phyloP scores from a whole-genome alignment of 306 rosid species.

The Astragalus membranaceus region DNA sequence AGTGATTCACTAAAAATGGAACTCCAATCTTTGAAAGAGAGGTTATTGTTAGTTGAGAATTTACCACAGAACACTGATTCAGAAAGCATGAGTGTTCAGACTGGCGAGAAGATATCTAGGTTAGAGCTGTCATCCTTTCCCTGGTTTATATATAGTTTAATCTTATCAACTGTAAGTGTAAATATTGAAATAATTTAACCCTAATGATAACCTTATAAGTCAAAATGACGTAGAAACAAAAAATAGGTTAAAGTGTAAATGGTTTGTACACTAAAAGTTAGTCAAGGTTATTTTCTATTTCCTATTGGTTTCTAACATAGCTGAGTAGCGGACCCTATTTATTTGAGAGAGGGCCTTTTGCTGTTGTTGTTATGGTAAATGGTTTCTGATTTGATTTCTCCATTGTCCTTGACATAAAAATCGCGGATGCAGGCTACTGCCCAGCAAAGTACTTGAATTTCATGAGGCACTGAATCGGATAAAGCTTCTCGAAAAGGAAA shows the following conservation, averaged over 20 bases:
- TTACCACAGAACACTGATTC: conserved; percentile 43
- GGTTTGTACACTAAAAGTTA: neutral
- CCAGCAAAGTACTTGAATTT: conserved; percentile 42
- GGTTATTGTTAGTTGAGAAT: conserved; percentile 53
- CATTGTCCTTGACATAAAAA: neutral
- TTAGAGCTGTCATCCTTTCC: conserved; percentile 29
- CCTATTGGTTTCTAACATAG: neutral
- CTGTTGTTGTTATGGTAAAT: neutral
- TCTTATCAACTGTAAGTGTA: conserved; percentile 3
- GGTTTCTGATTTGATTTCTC: neutral
- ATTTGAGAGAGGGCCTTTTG: neutral
- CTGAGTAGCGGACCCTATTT: neutral
- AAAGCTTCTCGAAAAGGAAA: conserved; percentile 82
- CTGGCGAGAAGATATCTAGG: conserved; percentile 56
- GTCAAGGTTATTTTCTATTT: neutral
- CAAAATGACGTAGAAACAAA: neutral
- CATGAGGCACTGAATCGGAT: conserved; percentile 56
- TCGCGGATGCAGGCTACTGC: conserved; percentile 45
- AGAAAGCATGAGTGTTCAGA: conserved; percentile 29
- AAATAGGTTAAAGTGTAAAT: neutral
- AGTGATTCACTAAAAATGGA: conserved; percentile 74
- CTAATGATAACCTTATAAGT: conserved; percentile 5
- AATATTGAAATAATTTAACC: neutral
- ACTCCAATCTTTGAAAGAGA: conserved; percentile 61
- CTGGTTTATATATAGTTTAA: conserved; percentile 15